Percentiles rank a stretch among this genome's conserved stretches.
Conservation (phyloP, 345 rosid species). For the Garcia nutans region DNA sequence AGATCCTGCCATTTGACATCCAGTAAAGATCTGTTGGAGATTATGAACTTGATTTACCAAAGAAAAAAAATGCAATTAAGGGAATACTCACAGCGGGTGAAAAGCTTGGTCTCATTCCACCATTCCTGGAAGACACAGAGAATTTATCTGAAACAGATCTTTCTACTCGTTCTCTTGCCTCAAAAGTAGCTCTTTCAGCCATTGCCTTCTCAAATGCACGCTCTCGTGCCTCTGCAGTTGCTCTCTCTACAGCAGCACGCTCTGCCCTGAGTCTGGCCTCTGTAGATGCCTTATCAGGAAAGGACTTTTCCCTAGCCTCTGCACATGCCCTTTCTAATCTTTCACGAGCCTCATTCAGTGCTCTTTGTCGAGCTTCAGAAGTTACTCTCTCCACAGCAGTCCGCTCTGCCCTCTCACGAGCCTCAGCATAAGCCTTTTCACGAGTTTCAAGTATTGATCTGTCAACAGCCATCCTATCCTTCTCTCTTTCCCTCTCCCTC, state of each 20-base stretch:
- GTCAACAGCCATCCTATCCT: slow-evolving; percentile 93
- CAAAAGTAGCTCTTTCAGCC: slow-evolving; percentile 69
- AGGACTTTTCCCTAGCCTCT: slow-evolving; percentile 76
- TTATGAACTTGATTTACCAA: background rate
- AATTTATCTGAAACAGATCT: slow-evolving; percentile 66
- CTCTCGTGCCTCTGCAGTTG: slow-evolving; percentile 86
- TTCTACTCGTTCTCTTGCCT: slow-evolving; percentile 64
- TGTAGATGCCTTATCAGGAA: slow-evolving; percentile 38
- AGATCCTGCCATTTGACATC: slow-evolving; percentile 43
- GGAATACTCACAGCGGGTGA: slow-evolving; percentile 45
- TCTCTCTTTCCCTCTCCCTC: slow-evolving; percentile 88
- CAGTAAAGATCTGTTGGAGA: slow-evolving; percentile 9
- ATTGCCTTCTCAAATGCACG: slow-evolving; percentile 62
- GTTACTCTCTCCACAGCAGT: slow-evolving; percentile 58
- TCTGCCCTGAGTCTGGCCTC: slow-evolving; percentile 80
- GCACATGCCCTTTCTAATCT: slow-evolving; percentile 93
- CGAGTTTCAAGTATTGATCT: slow-evolving; percentile 52
- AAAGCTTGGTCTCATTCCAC: slow-evolving; percentile 43
- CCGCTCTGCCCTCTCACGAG: slow-evolving; percentile 56
- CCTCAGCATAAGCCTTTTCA: slow-evolving; percentile 47
- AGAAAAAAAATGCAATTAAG: slow-evolving; percentile 4
- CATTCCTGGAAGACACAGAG: slow-evolving; percentile 49
- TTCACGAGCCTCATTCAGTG: slow-evolving; percentile 83
- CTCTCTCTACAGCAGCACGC: slow-evolving; percentile 93
- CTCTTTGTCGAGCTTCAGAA: slow-evolving; percentile 59